phyloP scores from a whole-genome alignment of 768 basidiomycete species.

The Gelatoporia subvermispora region DNA sequence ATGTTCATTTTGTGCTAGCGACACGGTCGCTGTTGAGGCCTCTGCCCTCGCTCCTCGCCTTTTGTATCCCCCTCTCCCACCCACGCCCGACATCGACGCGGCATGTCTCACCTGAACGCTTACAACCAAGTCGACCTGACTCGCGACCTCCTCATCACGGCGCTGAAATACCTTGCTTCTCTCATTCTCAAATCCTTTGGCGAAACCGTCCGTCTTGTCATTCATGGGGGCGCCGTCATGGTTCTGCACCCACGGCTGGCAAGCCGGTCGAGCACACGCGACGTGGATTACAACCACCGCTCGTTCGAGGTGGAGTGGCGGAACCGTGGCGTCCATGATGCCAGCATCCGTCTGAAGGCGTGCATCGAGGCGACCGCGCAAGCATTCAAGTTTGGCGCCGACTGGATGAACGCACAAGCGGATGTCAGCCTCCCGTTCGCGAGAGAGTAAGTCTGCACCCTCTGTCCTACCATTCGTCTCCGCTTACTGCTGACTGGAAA shows the following conservation, averaged over 20 bases:
- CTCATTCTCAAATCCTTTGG: constrained; percentile 43
- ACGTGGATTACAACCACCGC: constrained; percentile 64
- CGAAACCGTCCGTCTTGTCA: constrained; percentile 52
- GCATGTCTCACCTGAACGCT: constrained; percentile 10
- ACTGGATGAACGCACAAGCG: constrained; percentile 78
- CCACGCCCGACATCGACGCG: background rate
- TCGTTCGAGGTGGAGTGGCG: constrained; percentile 55
- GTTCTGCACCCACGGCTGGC: constrained; percentile 49
- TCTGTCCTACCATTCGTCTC: constrained; percentile 1
- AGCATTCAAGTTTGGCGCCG: constrained; percentile 46
- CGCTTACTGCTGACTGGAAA: background rate
- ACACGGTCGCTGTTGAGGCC: background rate
- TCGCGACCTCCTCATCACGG: constrained; percentile 30
- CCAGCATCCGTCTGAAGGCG: constrained; percentile 45
- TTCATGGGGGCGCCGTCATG: constrained; percentile 75
- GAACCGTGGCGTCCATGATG: constrained; percentile 43
- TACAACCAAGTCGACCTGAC: constrained; percentile 34
- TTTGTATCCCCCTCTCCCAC: too few species aligned
- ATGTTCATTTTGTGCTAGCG: too few species aligned
- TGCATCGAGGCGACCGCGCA: constrained; percentile 55
- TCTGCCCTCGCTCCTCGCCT: too few species aligned
- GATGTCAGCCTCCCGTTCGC: constrained; percentile 69
- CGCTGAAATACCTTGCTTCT: constrained; percentile 50
- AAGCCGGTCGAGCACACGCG: constrained; percentile 48
- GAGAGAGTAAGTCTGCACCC: constrained; percentile 42